Evolutionary conservation across 2,329 filamentous ascomycete genomes (phyloP), one percentile per base, ranked within the genome.

Genomic region (Aspergillus ustus): DNA sequence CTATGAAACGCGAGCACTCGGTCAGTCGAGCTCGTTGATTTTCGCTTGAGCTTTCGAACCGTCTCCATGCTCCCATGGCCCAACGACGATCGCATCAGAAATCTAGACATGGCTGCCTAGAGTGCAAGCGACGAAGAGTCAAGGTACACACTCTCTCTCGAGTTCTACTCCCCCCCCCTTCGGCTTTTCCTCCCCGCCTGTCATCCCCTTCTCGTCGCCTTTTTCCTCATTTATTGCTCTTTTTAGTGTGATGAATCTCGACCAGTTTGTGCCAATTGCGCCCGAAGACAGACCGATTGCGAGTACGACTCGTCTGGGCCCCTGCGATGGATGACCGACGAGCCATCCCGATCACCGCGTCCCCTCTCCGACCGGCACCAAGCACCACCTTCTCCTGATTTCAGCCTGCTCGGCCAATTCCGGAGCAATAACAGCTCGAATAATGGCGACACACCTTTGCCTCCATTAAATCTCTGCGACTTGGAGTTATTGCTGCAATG

Each of bases 401-500:
- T 73, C 15, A 69, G 66, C n/a, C 62, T 73, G 7, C 57, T 74
- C 13, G 65, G 67, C 8, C 64, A 66, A 43, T 63, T 72, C 2
- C 62, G 64, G 37, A 67, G 61, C 13, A 61, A 64, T 8, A 46
- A 54, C 40, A 45, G 46, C 31, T 31, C 63, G 7, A 57, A 57
- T n/a, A 53, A 60, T n/a, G 28, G 37, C 45, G 54, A 61, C 19
- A 6, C 43, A 22, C 54, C 64, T n/a, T 59, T 67, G 4, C 45
- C 56, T 9, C 67, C 78, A 37, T 68, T 82, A 8, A 81, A 82
- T 59, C 65, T 83, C 22, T 72, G 78, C 48, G 78, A 83, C 61
- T 69, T 78, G 52, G 82, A 80, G 65, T 73, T 80, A 28, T 79
- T 78, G 65, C 72, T 76, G 66, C 73, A 76, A 19, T 76, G 75